These are phyloP conservation scores for Boletus vermiculosoides DNA, from an alignment of 768 basidiomycete genomes.

Conservation along the genomic window DNA sequence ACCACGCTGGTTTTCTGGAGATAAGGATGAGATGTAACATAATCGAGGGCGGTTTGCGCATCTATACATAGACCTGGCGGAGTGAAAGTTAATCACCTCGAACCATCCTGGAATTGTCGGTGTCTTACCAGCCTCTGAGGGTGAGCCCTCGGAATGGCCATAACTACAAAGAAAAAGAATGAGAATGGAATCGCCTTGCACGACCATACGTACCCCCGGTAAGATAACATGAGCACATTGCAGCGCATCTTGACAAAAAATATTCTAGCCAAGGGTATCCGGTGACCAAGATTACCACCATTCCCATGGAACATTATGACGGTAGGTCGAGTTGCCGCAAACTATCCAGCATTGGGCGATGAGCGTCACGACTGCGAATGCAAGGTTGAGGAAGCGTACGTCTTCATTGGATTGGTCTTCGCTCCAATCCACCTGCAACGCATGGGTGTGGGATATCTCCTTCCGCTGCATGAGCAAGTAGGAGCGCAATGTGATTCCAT, in stretches of 20 bases:
- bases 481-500: constrained; percentile 67
- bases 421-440: constrained; percentile 35
- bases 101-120: background rate
- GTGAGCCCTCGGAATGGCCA: constrained; percentile 81
- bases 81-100: background rate
- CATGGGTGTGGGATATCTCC: constrained; percentile 39
- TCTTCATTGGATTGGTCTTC: constrained; percentile 55
- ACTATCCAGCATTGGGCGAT: constrained; percentile 24
- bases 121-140: constrained; percentile 73
- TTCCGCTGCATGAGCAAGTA: constrained; percentile 73
- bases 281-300: constrained; percentile 83
- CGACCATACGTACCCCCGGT: constrained; percentile 66
- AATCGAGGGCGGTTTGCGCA: constrained; percentile 80
- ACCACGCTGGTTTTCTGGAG: constrained; percentile 71
- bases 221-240: constrained; percentile 93
- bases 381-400: constrained; percentile 34
- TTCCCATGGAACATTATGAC: constrained; percentile 94
- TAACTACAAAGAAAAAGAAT: constrained; percentile 50
- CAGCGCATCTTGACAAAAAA: constrained; percentile 84
- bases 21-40: constrained; percentile 58
- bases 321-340: constrained; percentile 64
- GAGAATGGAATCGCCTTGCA: background rate
- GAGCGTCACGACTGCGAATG: background rate
- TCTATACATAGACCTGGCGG: constrained; percentile 72
- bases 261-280: constrained; percentile 81